Evolutionary conservation across 1,139 yeast species (phyloP), one percentile per base, ranked within the genome.

Genomic region (Casaregolazyma suthepensis): DNA sequence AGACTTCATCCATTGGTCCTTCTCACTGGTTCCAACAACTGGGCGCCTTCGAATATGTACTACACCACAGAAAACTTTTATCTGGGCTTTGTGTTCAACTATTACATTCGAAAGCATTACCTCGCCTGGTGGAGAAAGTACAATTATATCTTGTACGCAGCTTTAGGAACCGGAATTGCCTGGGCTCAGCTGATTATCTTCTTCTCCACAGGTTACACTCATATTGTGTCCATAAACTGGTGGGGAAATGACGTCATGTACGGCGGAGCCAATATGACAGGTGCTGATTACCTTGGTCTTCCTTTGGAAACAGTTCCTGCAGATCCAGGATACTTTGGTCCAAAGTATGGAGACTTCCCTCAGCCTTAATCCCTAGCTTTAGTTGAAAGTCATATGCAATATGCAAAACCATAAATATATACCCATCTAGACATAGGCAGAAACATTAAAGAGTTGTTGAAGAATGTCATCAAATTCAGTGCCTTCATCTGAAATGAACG

Each of bases 241-340:
- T 81, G 86, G 85, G 85, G 85, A 2, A 81, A 81, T 63, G 65
- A 59, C 44, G 79, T 80, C 20, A 54, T 68, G 12, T 68, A 63
- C 53, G 63, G 55, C 1, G 83, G 82, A 38, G 60, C 70, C 17
- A 83, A 69, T 58, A 70, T 63, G 56, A 61, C 69, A 54, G 70
- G 74, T 59, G 59, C 71, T 58, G 70, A 68, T 13, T 71, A 76
- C 80, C 51, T 53, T 52, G 53, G 63, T 64, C 49, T 58, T 64
- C 52, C 58, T 65, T 38, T 54, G 61, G 75, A 9, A 71, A 72
- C n/a, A 72, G 75, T 10, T 70, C 72, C 17, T 72, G 68, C 53
- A 79, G 72, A 73, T 3, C 73, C 67, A 45, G 81, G 81, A 0
- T 77, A 75, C 62, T 78, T 78, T 61, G 81, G 81, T 10, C 74